Evolutionary conservation across 169 alveolate genomes (phyloP), one percentile per base, ranked within the genome.

Genomic region (Eimeria praecox): DNA sequence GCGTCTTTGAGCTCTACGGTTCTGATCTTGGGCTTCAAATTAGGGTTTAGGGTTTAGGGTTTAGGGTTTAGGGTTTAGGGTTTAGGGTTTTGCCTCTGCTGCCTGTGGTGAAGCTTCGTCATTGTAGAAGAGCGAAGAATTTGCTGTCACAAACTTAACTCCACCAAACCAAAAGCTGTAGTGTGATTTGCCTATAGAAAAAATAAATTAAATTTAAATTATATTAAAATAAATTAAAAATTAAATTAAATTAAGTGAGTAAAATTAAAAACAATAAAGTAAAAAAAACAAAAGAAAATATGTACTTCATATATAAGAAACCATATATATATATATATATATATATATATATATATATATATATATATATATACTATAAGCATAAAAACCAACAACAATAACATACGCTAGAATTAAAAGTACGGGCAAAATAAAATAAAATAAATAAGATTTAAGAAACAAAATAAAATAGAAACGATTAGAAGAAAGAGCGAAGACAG

Each of bases 141-240:
- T 82, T 0, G 90, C 90, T 8, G 33, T 73, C 1, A 82, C 90
- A 46, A 82, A 82, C 30, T 82, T 82, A 9, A 82, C 73, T 24
- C 90, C 90, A 27, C 90, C 90, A n/a, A 82, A 44, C 90, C 90
- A 82, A 30, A 82, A 82, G 54, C 90, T 82, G 54, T 27, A 82
- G 90, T 82, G 9, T 18, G 52, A 71, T 44, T 82, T 82, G 22
- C 90, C 90, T 82, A 62, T 30, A 30, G 3, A 44, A 30, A 4
- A 38, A 18, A 82, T 40, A 77, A 77, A 40, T 18, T 9, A 22
- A 77, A 14, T 18, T 38, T 40, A n/a, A 22, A 30, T n/a, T 8
- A 66, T 18, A 0, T 66, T 30, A 66, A 66, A 38, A 14, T 12
- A 24, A 1, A 38, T 12, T 18, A 40, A 22, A 77, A 14, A 40